phyloP scores from a whole-genome alignment of 2,329 filamentous ascomycete species.

The Diaporthe nobilis region DNA sequence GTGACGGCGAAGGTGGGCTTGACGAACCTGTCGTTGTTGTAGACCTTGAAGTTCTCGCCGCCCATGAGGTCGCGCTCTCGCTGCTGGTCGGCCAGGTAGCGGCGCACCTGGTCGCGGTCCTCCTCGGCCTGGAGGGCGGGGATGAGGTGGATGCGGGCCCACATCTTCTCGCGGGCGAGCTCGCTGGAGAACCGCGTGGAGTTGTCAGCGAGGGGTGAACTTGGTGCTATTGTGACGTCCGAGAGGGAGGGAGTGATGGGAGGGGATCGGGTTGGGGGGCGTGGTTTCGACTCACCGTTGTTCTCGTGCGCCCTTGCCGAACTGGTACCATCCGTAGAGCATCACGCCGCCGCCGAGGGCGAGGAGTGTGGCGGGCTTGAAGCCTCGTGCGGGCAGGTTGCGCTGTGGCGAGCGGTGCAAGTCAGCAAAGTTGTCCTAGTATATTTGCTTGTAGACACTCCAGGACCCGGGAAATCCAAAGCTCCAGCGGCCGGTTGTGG shows the following conservation, averaged over 20 bases:
- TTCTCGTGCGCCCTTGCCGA: constrained; percentile 87
- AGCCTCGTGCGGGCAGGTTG: constrained; percentile 92
- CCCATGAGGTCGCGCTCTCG: constrained; percentile 93
- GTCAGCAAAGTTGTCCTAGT: neutral
- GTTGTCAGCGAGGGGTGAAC: constrained; percentile 5
- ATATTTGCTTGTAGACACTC: neutral
- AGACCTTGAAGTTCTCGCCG: constrained; percentile 81
- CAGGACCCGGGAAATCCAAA: no score
- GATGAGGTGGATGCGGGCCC: constrained; percentile 94
- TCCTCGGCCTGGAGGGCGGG: constrained; percentile 96
- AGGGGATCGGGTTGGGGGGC: neutral
- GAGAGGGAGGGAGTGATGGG: neutral
- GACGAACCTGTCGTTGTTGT: constrained; percentile 90
- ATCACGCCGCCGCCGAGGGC: constrained; percentile 83
- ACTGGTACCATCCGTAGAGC: constrained; percentile 91
- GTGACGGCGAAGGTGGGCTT: constrained; percentile 84
- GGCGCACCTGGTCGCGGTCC: constrained; percentile 92
- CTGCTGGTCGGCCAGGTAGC: constrained; percentile 87
- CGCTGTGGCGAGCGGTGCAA: constrained; percentile 66
- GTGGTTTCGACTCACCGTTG: constrained; percentile 78
- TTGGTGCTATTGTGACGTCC: neutral
- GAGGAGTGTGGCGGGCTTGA: constrained; percentile 86
- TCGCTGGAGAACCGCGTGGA: no score
- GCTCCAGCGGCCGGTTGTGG: neutral
- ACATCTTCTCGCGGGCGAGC: constrained; percentile 97